A percentile compares a stretch with the other conserved stretches of the same genome.
phyloP scores from a whole-genome alignment of 208 protist species.

The Wallacemonas sp. region DNA sequence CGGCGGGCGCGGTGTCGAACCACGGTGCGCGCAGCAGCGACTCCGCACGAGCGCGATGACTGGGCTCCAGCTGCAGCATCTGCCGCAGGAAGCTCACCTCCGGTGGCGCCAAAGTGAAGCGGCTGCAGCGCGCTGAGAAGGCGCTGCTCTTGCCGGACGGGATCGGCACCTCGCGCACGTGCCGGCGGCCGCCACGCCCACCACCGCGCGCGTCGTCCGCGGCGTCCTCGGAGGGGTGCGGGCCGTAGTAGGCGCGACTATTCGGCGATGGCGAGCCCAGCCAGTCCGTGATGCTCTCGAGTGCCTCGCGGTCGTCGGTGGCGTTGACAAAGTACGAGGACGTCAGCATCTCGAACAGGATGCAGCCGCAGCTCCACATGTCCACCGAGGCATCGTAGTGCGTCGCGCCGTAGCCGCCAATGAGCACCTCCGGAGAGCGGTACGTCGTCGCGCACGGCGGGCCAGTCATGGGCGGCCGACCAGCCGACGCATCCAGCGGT shows the following conservation, averaged over 20 bases:
- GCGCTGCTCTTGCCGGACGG: constrained; percentile 33
- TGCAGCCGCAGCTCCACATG: constrained; percentile 96
- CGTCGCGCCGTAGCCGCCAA: constrained; percentile 34
- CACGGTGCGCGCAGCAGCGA: constrained; percentile 66
- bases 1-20: constrained; percentile 62
- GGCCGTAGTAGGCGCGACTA: constrained; percentile 52
- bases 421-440: constrained; percentile 80
- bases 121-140: constrained; percentile 59
- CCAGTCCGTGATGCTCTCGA: constrained; percentile 74
- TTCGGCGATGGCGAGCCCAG: constrained; percentile 62
- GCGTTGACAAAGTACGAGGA: constrained; percentile 93
- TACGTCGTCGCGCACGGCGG: constrained; percentile 71
- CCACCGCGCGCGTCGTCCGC: background rate
- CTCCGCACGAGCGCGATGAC: constrained; percentile 45
- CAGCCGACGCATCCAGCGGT: too few species aligned
- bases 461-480: constrained; percentile 24
- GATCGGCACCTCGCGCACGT: constrained; percentile 5
- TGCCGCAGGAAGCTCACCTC: constrained; percentile 59
- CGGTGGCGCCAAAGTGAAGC: constrained; percentile 34
- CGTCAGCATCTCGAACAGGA: constrained; percentile 98
- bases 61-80: constrained; percentile 83
- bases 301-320: constrained; percentile 53
- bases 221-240: background rate
- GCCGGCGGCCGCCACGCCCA: background rate
- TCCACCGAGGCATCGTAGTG: constrained; percentile 94